Base-by-base conservation (phyloP, 164 flowering plant genomes). In the Stephania yunnanensis region DNA sequence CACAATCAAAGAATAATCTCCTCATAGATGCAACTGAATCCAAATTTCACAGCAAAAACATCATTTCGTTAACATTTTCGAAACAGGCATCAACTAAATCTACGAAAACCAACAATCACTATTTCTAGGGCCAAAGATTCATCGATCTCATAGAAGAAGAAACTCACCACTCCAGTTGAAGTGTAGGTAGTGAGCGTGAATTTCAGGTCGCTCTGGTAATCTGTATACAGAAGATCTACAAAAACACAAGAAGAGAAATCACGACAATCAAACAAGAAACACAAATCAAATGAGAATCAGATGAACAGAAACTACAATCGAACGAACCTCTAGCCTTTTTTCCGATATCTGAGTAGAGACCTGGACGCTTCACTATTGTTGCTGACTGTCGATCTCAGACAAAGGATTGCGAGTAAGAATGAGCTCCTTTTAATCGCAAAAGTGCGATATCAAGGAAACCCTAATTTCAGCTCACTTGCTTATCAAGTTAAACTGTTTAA, bases 161-260 rank as follows among this genome's bases (percentile, higher is more conserved):
- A 69, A 84, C 93, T 85, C 76, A 89, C 93, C 70, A 89, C 88
- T 71, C 93, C 93, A 61, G 87, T 84, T 0, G 86, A 80, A 42
- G 90, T 85, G 80, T 80, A 86, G 67, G 90, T 87, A n/a, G 91
- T 86, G 81, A 89, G 55, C 64, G 83, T 84, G 83, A 87, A 86
- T 79, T 89, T 89, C n/a, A 85, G 89, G 81, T 89, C 92, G 70
- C 82, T 82, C 78, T 87, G 92, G 80, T 85, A 87, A 70, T 89
- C 93, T 80, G 77, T 86, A 83, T 68, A 80, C 17, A 81, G 82
- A 78, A 86, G 81, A 82, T 79, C 86, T 82, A 50, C 20, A 0
- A 58, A 63, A 58, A 30, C n/a, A 48, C 3, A 15, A 46, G 46
- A n/a, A n/a, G n/a, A 30, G 44, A 11, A 70, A 19, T 46, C n/a